These are phyloP conservation scores for Gastrolobium villosum DNA, from an alignment of 306 rosid genomes.

Conservation along the genomic window DNA sequence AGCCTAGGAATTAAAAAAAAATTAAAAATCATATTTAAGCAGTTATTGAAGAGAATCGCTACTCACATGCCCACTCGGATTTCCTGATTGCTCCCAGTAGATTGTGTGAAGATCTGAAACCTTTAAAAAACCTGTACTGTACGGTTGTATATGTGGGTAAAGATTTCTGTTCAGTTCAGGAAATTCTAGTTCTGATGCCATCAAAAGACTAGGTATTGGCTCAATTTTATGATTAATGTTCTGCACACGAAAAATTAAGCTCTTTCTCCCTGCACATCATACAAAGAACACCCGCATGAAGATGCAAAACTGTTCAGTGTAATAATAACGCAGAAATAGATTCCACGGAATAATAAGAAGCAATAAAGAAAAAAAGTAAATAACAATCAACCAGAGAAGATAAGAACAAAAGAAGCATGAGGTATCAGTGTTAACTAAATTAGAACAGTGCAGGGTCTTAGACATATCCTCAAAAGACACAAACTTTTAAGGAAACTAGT, in stretches of 20 bases:
- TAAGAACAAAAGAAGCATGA: background rate
- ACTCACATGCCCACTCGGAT: slow-evolving; percentile 89
- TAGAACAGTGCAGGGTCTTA: background rate
- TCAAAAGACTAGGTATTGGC: slow-evolving; percentile 45
- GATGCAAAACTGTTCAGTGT: background rate
- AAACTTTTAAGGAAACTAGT: background rate
- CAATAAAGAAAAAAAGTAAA: background rate
- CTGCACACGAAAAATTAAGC: slow-evolving; percentile 48
- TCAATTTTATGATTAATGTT: slow-evolving; percentile 56
- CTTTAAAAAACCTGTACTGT: slow-evolving; percentile 72
- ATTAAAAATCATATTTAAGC: background rate
- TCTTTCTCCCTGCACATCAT: slow-evolving; percentile 56
- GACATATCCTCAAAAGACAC: background rate
- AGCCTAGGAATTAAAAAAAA: background rate
- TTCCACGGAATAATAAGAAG: background rate
- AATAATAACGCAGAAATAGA: background rate
- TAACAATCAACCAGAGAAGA: too few relatives aligned
- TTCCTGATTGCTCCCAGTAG: slow-evolving; percentile 97
- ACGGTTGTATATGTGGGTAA: slow-evolving; percentile 74
- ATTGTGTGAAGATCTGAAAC: slow-evolving; percentile 84
- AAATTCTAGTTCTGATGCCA: slow-evolving; percentile 67
- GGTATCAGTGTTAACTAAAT: background rate
- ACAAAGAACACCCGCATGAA: background rate
- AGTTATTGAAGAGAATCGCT: slow-evolving; percentile 21
- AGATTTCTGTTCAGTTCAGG: slow-evolving; percentile 60